Evolutionary conservation across 805 yeast genomes (phyloP), one percentile per base, ranked within the genome.

Genomic region (Saccharomycopsis sp.): DNA sequence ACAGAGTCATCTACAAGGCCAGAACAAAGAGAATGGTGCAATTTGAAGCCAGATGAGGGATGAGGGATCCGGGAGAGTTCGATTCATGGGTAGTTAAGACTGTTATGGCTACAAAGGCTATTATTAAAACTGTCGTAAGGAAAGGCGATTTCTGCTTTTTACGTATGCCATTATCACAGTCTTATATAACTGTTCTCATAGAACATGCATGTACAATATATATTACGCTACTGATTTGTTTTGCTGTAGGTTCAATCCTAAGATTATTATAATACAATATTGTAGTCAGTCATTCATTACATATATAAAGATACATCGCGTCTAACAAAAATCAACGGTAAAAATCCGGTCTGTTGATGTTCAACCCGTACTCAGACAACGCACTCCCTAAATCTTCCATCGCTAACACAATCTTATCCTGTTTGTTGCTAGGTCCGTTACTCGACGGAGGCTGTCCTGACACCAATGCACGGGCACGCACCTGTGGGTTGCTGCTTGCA

Each of bases 11-110:
- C 63, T 89, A 93, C 78, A 94, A 94, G 78, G 96, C 97, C 62
- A 87, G 99, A 78, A 93, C 98, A 54, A 89, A 92, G 79, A 84
- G 98, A 78, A 89, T 93, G 96, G 78, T 87, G 56, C 92, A 87
- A 73, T 87, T 86, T 69, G 92, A 86, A 72, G 92, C 93, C 34
- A 82, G 92, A 71, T 86, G 69, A 72, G 29, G 25, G 22, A 29
- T 29, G 38, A 29, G 5, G 38, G 38, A 29, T 29, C 12, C n/a
- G n/a, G n/a, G n/a, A n/a, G n/a, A n/a, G n/a, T n/a, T n/a, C n/a
- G n/a, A n/a, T n/a, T n/a, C n/a, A n/a, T n/a, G n/a, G n/a, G n/a
- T n/a, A n/a, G n/a, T n/a, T n/a, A n/a, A n/a, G n/a, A n/a, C n/a
- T n/a, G n/a, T n/a, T n/a, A n/a, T n/a, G n/a, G n/a, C n/a, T n/a